Evolutionary conservation across 2,329 filamentous ascomycete species (phyloP).

Genomic region (Whalleya microplaca): DNA sequence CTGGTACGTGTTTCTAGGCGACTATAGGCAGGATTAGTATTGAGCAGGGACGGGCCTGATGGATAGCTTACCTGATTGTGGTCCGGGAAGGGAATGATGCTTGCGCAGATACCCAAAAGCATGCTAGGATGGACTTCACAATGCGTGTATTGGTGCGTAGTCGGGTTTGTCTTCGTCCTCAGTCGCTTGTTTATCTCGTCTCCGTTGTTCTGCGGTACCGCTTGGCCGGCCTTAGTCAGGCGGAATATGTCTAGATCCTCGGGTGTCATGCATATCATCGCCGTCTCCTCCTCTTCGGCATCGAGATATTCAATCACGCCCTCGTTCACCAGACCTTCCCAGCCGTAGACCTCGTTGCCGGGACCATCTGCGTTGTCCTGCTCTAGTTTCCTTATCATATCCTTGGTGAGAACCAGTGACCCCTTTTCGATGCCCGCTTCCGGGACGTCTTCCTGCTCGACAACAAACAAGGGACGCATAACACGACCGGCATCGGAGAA

Average conservation of each 20-base stretch:
- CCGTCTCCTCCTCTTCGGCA: slow-evolving; percentile 96
- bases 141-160: slow-evolving; percentile 92
- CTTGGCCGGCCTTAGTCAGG: slow-evolving; percentile 68
- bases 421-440: slow-evolving; percentile 65
- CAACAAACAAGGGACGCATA: slow-evolving; percentile 89
- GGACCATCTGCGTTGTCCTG: too few species aligned
- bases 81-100: slow-evolving; percentile 99
- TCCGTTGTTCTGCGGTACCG: slow-evolving; percentile 62
- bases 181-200: slow-evolving; percentile 81
- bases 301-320: slow-evolving; percentile 96
- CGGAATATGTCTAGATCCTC: slow-evolving; percentile 86
- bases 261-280: slow-evolving; percentile 99
- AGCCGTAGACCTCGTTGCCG: slow-evolving; percentile 71
- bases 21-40: slow-evolving; percentile 56
- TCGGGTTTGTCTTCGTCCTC: slow-evolving; percentile 84
- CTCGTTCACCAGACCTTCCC: slow-evolving; percentile 81
- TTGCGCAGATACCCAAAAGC: slow-evolving; percentile 97
- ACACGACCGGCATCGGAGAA: slow-evolving; percentile 97
- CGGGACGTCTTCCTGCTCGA: slow-evolving; percentile 82
- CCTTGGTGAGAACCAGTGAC: slow-evolving; percentile 79
- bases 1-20: slow-evolving; percentile 97
- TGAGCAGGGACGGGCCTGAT: neutral
- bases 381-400: slow-evolving; percentile 78
- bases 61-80: slow-evolving; percentile 76
- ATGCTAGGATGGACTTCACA: slow-evolving; percentile 99